Conservation (phyloP, 305 asterid species). For the Fraxinus xanthoxyloides region DNA sequence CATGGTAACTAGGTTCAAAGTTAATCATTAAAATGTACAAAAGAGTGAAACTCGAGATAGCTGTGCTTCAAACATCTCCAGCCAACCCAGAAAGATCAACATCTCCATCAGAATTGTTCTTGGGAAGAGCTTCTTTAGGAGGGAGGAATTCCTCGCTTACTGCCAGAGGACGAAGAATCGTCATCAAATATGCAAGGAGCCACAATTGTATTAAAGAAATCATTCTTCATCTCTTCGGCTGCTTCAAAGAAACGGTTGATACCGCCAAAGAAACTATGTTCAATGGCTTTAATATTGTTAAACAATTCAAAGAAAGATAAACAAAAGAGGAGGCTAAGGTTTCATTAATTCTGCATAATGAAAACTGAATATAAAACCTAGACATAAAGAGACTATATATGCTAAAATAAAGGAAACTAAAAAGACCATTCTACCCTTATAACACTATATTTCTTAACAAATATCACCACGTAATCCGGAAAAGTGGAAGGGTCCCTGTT, state of each 20-base stretch:
- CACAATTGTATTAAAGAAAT: conserved; percentile 50
- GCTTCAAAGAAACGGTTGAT: conserved; percentile 54
- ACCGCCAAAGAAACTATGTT: conserved; percentile 41
- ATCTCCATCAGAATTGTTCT: conserved; percentile 41
- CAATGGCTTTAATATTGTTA: conserved; percentile 71
- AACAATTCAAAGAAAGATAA: no score
- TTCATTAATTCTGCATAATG: no score
- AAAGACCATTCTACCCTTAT: no score
- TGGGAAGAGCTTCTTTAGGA: conserved; percentile 32
- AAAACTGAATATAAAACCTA: no score
- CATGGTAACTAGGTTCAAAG: not conserved
- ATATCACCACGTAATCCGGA: conserved; percentile 68
- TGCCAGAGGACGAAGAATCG: conserved; percentile 27
- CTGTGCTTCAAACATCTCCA: conserved; percentile 54
- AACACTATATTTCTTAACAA: no score
- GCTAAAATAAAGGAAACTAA: no score
- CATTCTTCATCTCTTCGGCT: conserved; percentile 64
- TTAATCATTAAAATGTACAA: not conserved
- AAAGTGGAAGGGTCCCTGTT: conserved; percentile 35
- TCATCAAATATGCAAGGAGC: conserved; percentile 31
- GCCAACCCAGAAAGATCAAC: conserved; percentile 63
- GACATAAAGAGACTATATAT: no score
- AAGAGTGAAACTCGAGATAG: not conserved
- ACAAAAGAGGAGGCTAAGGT: no score
- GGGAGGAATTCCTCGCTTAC: conserved; percentile 40